Conservation (phyloP, 2,329 filamentous ascomycete genomes). For the Dothidotthia symphoricarpi region DNA sequence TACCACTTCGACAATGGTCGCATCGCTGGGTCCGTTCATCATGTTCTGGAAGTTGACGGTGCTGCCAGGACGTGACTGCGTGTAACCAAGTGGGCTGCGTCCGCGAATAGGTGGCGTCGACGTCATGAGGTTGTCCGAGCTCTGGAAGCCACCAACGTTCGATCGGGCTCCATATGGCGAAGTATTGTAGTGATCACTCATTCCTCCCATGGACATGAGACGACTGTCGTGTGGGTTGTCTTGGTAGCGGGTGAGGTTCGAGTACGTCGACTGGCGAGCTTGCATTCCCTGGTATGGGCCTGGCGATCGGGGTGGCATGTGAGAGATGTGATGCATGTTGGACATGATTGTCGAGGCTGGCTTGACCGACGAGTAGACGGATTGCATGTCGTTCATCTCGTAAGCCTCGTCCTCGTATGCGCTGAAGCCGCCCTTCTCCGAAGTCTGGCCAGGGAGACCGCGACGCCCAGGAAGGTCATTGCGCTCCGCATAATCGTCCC, state of each 20-base stretch:
- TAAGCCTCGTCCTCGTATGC: conserved; percentile 73
- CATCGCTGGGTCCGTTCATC: conserved; percentile 69
- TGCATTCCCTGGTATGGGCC: conserved; percentile 65
- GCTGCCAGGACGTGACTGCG: conserved; percentile 52
- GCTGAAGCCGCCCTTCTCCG: conserved; percentile 61
- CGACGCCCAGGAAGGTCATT: conserved; percentile 92
- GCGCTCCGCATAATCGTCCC: conserved; percentile 88
- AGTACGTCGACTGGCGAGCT: conserved; percentile 71
- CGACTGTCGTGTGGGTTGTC: conserved; percentile 58
- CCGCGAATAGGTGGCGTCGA: conserved; percentile 40
- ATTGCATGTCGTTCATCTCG: conserved; percentile 98
- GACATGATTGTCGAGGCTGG: conserved; percentile 81
- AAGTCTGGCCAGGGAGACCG: conserved; percentile 54
- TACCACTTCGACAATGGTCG: conserved; percentile 78
- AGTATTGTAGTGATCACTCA: conserved; percentile 45
- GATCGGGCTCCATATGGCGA: conserved; percentile 43
- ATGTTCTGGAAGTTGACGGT: conserved; percentile 60
- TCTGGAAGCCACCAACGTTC: conserved; percentile 46
- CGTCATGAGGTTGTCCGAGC: conserved; percentile 43
- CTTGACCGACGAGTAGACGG: conserved; percentile 89
- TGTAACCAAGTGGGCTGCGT: conserved; percentile 53
- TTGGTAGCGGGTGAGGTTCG: conserved; percentile 62
- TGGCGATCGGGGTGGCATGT: conserved; percentile 77
- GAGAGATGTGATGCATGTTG: conserved; percentile 70
- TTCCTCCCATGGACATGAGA: conserved; percentile 61